Percentiles rank a stretch among this genome's conserved stretches.
Conservation (phyloP, 192 early-diverging fungal genomes). For the Backusella psychrophila region DNA sequence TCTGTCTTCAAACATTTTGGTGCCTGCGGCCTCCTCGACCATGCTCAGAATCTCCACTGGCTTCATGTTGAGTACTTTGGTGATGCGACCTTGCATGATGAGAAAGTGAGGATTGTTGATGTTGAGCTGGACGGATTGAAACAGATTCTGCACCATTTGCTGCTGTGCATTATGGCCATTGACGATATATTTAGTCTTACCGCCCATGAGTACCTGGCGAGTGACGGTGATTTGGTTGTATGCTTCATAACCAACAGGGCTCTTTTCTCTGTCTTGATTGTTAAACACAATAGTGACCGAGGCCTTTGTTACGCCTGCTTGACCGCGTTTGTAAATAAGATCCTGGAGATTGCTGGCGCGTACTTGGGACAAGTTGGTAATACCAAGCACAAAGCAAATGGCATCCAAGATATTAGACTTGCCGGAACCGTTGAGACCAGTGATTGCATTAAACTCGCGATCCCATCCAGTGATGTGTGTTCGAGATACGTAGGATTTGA, state of each 20-base stretch:
- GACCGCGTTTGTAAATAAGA: slow-evolving; percentile 98
- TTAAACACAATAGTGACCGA: slow-evolving; percentile 97
- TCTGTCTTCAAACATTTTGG: slow-evolving; percentile 97
- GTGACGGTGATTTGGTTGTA: slow-evolving; percentile 89
- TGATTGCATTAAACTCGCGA: slow-evolving; percentile 96
- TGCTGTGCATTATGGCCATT: slow-evolving; percentile 92
- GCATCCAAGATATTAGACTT: slow-evolving; percentile 99
- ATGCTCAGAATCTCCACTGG: slow-evolving; percentile 93
- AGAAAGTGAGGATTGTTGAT: slow-evolving; percentile 99
- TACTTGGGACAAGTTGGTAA: slow-evolving; percentile 90
- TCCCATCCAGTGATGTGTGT: slow-evolving; percentile 99
- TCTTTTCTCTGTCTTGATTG: slow-evolving; percentile 80
- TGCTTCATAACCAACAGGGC: slow-evolving; percentile 87
- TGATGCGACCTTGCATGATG: slow-evolving; percentile 99
- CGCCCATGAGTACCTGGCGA: slow-evolving; percentile 87
- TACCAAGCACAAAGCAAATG: slow-evolving; percentile 98
- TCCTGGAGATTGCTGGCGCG: slow-evolving; percentile 93
- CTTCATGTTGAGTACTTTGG: slow-evolving; percentile 99
- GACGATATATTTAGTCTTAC: slow-evolving; percentile 95
- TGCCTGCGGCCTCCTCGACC: slow-evolving; percentile 99
- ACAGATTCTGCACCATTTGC: slow-evolving; percentile 85
- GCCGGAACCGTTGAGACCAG: slow-evolving; percentile 96
- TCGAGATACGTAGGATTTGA: slow-evolving; percentile 96
- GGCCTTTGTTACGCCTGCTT: slow-evolving; percentile 97
- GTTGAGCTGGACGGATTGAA: slow-evolving; percentile 97